Percentiles rank a stretch among this genome's conserved stretches.
phyloP scores from a whole-genome alignment of 129 eudicot genomes.

The Saposhnikovia divaricata region DNA sequence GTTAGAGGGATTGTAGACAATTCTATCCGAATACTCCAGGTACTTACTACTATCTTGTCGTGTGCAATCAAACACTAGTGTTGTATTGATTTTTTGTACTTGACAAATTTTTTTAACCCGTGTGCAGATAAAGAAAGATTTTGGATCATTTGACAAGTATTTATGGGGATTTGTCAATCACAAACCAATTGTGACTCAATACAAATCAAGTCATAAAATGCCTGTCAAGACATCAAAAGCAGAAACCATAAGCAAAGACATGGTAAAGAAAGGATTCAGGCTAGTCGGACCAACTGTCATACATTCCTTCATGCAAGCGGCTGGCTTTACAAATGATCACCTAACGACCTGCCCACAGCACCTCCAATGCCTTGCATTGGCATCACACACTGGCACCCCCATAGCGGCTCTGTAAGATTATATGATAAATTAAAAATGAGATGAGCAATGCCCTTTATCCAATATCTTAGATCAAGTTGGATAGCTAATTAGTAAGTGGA shows the following conservation, averaged over 20 bases:
- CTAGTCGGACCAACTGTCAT: slow-evolving; percentile 79
- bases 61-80: background rate
- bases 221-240: slow-evolving; percentile 91
- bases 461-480: background rate
- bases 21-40: slow-evolving; percentile 70
- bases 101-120: background rate
- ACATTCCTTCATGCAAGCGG: slow-evolving; percentile 91
- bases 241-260: slow-evolving; percentile 83
- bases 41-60: background rate
- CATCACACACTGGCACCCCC: slow-evolving; percentile 14
- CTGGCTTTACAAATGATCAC: slow-evolving; percentile 89
- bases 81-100: background rate
- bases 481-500: background rate
- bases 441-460: background rate
- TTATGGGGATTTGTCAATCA: slow-evolving; percentile 83
- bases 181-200: slow-evolving; percentile 65
- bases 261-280: slow-evolving; percentile 80
- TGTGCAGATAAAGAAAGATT: slow-evolving; percentile 48
- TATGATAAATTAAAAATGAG: background rate
- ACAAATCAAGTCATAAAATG: slow-evolving; percentile 60
- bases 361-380: slow-evolving; percentile 35
- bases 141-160: slow-evolving; percentile 74
- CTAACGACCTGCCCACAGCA: slow-evolving; percentile 58
- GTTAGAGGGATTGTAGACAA: slow-evolving; percentile 80
- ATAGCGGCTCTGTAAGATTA: background rate